Conservation (phyloP, 1,284 basidiomycete species). For the Ganoderma sp. region DNA sequence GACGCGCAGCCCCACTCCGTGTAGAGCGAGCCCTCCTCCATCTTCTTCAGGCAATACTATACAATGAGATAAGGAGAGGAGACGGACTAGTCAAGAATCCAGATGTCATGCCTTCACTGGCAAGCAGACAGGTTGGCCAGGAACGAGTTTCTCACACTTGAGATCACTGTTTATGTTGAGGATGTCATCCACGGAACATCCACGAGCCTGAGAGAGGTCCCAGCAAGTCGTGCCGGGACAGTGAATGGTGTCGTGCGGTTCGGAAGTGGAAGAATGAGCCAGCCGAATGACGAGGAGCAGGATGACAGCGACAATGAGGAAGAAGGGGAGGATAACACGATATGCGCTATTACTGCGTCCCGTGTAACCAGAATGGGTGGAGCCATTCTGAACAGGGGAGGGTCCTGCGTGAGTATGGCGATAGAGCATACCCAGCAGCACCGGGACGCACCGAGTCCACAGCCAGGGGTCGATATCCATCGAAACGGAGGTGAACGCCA, state of each 20-base stretch:
- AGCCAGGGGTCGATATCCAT: slow-evolving; percentile 63
- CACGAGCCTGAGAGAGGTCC: slow-evolving; percentile 60
- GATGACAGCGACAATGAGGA: slow-evolving; percentile 68
- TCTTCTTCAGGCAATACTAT: slow-evolving; percentile 45
- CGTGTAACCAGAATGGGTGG: slow-evolving; percentile 17
- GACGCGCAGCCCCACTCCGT: slow-evolving; percentile 61
- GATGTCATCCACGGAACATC: slow-evolving; percentile 60
- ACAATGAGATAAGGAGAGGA: slow-evolving; percentile 18
- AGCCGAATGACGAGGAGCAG: slow-evolving; percentile 72
- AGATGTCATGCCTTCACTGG: slow-evolving; percentile 36
- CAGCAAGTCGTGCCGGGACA: slow-evolving; percentile 69
- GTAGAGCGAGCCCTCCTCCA: slow-evolving; percentile 49
- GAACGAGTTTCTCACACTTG: slow-evolving; percentile 61
- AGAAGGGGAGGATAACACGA: slow-evolving; percentile 73
- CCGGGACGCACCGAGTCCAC: slow-evolving; percentile 55
- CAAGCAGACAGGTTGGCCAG: slow-evolving; percentile 62
- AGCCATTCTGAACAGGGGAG: slow-evolving; percentile 11
- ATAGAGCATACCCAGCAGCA: background rate
- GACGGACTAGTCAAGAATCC: slow-evolving; percentile 26
- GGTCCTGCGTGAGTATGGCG: background rate
- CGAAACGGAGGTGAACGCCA: slow-evolving; percentile 57
- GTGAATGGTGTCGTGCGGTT: slow-evolving; percentile 38
- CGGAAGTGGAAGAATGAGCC: slow-evolving; percentile 50
- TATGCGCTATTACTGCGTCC: slow-evolving; percentile 50
- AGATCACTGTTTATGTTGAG: slow-evolving; percentile 59